A percentile compares a stretch with the other conserved stretches of the same genome.
These are phyloP conservation scores for Simplicillium sp. DNA, from an alignment of 2,329 filamentous ascomycete species.

Conservation along the genomic window DNA sequence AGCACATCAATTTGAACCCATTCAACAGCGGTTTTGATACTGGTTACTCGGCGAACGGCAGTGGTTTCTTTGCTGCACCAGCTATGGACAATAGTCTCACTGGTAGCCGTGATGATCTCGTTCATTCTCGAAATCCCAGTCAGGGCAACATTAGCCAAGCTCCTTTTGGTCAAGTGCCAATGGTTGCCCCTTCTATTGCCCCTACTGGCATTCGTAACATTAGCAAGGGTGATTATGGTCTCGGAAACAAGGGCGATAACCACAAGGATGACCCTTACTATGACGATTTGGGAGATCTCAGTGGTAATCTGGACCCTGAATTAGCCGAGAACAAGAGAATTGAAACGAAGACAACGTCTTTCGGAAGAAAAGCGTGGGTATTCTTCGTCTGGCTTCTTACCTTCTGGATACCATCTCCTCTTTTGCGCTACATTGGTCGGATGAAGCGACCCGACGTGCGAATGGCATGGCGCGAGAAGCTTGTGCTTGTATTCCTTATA, in stretches of 20 bases:
- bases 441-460: slow-evolving; percentile 97
- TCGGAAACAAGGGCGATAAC: slow-evolving; percentile 77
- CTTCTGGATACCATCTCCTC: slow-evolving; percentile 86
- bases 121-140: slow-evolving; percentile 49
- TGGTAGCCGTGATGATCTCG: slow-evolving; percentile 63
- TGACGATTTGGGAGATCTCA: slow-evolving; percentile 57
- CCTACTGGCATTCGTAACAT: slow-evolving; percentile 49
- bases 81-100: slow-evolving; percentile 52
- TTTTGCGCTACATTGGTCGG: slow-evolving; percentile 71
- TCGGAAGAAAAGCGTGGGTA: slow-evolving; percentile 68
- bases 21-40: slow-evolving; percentile 48
- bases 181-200: slow-evolving; percentile 46
- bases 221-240: slow-evolving; percentile 72
- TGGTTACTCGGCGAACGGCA: slow-evolving; percentile 57
- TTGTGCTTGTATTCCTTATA: slow-evolving; percentile 76
- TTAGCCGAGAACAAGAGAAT: slow-evolving; percentile 68
- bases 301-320: slow-evolving; percentile 65
- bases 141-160: slow-evolving; percentile 47
- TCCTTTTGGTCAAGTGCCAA: slow-evolving; percentile 28
- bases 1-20: slow-evolving; percentile 34
- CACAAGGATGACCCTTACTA: slow-evolving; percentile 68
- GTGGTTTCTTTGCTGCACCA: slow-evolving; percentile 61
- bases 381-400: slow-evolving; percentile 76
- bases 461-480: slow-evolving; percentile 94
- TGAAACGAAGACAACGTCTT: slow-evolving; percentile 56